Conservation (phyloP, 805 yeast species). For the Candida corydali region DNA sequence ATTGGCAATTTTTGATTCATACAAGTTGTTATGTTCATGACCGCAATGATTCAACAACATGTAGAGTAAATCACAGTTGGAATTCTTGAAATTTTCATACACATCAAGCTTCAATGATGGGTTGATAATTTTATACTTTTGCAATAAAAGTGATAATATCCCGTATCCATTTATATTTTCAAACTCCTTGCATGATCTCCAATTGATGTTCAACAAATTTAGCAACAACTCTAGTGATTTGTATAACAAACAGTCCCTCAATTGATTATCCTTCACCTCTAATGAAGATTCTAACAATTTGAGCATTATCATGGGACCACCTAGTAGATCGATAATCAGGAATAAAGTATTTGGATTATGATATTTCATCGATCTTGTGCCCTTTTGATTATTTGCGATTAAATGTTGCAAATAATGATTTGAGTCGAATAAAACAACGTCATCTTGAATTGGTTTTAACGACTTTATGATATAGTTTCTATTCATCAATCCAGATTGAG, state of each 20-base stretch:
- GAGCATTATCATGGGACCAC: constrained; percentile 49
- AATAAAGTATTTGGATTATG: constrained; percentile 26
- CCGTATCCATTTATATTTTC: constrained; percentile 60
- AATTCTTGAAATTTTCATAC: constrained; percentile 7
- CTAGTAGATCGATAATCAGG: constrained; percentile 39
- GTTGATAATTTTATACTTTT: constrained; percentile 35
- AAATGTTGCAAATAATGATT: constrained; percentile 11
- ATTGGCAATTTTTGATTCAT: constrained; percentile 55
- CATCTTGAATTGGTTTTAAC: constrained; percentile 14
- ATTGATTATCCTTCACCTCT: constrained; percentile 11
- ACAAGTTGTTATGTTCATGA: constrained; percentile 45
- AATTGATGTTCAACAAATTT: constrained; percentile 38
- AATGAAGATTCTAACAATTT: constrained; percentile 43
- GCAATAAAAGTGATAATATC: constrained; percentile 50
- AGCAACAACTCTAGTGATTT: constrained; percentile 40
- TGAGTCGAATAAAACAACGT: constrained; percentile 19
- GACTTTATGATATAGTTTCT: constrained; percentile 13
- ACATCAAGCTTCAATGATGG: constrained; percentile 12
- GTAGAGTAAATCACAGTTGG: constrained; percentile 36
- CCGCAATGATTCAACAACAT: constrained; percentile 53
- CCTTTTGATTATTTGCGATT: constrained; percentile 5
- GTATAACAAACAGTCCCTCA: constrained; percentile 22
- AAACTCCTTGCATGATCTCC: constrained; percentile 54
- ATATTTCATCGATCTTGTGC: constrained; percentile 6
- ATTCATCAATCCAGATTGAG: not conserved